Conservation (phyloP, 2,329 filamentous ascomycete species). For the Phymatotrichopsis omnivora region DNA sequence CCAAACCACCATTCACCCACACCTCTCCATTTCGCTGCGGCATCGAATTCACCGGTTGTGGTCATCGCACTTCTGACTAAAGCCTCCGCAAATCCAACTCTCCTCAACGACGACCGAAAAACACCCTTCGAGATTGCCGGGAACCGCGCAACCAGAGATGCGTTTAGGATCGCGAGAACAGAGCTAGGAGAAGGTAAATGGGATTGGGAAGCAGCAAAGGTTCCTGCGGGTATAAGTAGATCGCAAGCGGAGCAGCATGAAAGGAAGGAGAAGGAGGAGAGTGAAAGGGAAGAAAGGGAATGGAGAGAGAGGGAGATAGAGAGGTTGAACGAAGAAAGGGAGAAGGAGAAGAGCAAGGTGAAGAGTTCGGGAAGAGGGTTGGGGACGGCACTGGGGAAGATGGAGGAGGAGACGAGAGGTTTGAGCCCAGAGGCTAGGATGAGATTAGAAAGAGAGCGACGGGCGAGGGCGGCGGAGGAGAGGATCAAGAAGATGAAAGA, state of each 20-base stretch:
- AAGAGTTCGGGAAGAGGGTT: conserved; percentile 46
- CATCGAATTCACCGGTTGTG: conserved; percentile 68
- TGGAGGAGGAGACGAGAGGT: conserved; percentile 74
- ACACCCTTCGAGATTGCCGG: conserved; percentile 79
- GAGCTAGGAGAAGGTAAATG: conserved; percentile 68
- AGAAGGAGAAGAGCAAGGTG: conserved; percentile 38
- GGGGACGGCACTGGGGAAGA: conserved; percentile 63
- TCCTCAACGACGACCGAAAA: conserved; percentile 57
- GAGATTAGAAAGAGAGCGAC: conserved; percentile 74
- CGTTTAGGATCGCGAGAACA: conserved; percentile 76
- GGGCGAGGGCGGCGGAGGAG: conserved; percentile 85
- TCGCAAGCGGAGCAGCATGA: conserved; percentile 65
- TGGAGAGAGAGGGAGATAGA: conserved; percentile 64
- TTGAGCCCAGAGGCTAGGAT: conserved; percentile 79
- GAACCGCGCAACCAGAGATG: conserved; percentile 74
- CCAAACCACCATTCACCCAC: conserved; percentile 46
- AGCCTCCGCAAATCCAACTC: conserved; percentile 61
- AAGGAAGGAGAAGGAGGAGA: conserved; percentile 54
- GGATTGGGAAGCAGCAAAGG: conserved; percentile 66
- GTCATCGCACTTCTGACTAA: conserved; percentile 67
- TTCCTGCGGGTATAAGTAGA: conserved; percentile 61
- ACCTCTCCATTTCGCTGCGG: conserved; percentile 73
- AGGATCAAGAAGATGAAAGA: conserved; percentile 60
- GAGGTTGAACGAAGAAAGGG: conserved; percentile 41
- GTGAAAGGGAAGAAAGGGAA: conserved; percentile 57